Evolutionary conservation across 2,329 filamentous ascomycete genomes (phyloP).

Genomic region (Leptosphaerulina australis): DNA sequence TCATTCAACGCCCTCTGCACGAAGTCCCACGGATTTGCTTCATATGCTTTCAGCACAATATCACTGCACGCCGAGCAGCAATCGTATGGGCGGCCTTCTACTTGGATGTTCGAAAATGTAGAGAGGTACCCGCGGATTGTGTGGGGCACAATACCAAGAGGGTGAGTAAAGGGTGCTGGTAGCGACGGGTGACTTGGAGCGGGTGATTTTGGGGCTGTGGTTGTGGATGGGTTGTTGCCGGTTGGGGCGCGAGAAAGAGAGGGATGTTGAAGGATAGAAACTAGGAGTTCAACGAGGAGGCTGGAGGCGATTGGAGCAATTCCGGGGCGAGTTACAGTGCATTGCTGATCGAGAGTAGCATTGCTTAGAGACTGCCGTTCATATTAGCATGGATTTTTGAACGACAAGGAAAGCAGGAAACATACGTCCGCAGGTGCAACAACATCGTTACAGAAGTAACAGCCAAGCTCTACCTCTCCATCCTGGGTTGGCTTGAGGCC

Average conservation of each 20-base stretch:
- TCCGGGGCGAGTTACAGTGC: slow-evolving; percentile 93
- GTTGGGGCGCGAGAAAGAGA: slow-evolving; percentile 49
- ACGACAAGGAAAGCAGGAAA: slow-evolving; percentile 32
- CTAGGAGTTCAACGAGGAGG: slow-evolving; percentile 85
- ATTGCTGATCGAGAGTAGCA: slow-evolving; percentile 95
- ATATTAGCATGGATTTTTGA: not conserved
- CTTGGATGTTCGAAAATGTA: slow-evolving; percentile 74
- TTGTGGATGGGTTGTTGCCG: slow-evolving; percentile 21
- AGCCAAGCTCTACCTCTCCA: slow-evolving; percentile 74
- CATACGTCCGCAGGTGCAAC: slow-evolving; percentile 91
- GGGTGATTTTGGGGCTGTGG: slow-evolving; percentile 5
- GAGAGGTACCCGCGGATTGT: slow-evolving; percentile 79
- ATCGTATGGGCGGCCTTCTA: slow-evolving; percentile 76
- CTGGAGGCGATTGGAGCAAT: slow-evolving; percentile 92
- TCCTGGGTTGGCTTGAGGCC: slow-evolving; percentile 64
- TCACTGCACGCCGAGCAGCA: slow-evolving; percentile 81
- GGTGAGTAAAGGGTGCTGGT: slow-evolving; percentile 57
- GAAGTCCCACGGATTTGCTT: slow-evolving; percentile 74
- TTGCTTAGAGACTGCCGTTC: slow-evolving; percentile 79
- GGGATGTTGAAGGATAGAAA: slow-evolving; percentile 79
- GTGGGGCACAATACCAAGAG: slow-evolving; percentile 75
- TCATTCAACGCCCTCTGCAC: slow-evolving; percentile 75
- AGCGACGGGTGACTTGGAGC: slow-evolving; percentile 37
- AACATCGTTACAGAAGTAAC: slow-evolving; percentile 98
- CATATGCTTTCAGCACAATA: slow-evolving; percentile 71